Conservation (phyloP, 2,329 filamentous ascomycete species). For the Cercospora beticola region DNA sequence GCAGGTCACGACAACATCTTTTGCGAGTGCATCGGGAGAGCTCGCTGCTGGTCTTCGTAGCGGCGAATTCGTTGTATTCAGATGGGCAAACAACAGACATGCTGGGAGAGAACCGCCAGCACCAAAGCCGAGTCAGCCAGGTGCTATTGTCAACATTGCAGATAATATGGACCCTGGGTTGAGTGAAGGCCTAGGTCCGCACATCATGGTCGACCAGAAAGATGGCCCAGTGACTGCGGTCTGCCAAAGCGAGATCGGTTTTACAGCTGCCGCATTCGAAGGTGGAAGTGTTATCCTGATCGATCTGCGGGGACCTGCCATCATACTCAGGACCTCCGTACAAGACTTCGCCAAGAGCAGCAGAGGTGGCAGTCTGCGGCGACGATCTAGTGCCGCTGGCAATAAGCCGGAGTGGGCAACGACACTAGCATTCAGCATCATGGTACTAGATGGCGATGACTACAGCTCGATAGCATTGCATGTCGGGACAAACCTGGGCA, state of each 20-base stretch:
- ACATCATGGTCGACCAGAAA: slow-evolving; percentile 77
- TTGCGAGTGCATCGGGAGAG: slow-evolving; percentile 79
- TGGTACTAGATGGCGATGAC: slow-evolving; percentile 89
- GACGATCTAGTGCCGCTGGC: slow-evolving; percentile 51
- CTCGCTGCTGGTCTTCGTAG: slow-evolving; percentile 75
- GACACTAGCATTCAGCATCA: slow-evolving; percentile 82
- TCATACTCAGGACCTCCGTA: slow-evolving; percentile 75
- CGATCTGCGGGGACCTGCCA: slow-evolving; percentile 79
- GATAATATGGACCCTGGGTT: slow-evolving; percentile 69
- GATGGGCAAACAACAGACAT: slow-evolving; percentile 79
- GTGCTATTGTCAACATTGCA: slow-evolving; percentile 69
- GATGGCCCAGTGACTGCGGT: slow-evolving; percentile 77
- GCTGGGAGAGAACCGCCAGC: slow-evolving; percentile 63
- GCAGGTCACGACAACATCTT: slow-evolving; percentile 73
- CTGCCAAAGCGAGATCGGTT: slow-evolving; percentile 88
- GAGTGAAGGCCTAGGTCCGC: slow-evolving; percentile 77
- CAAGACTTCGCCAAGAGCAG: slow-evolving; percentile 73
- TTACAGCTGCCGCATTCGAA: slow-evolving; percentile 83
- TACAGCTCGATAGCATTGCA: slow-evolving; percentile 95
- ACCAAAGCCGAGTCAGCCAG: slow-evolving; percentile 47
- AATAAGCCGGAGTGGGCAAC: slow-evolving; percentile 70
- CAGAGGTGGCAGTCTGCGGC: slow-evolving; percentile 70
- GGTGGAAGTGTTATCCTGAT: slow-evolving; percentile 77
- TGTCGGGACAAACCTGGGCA: slow-evolving; percentile 81
- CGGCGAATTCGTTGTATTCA: slow-evolving; percentile 84